A percentile compares a stretch with the other conserved stretches of the same genome.
Conservation (phyloP, 306 rosid genomes). For the Lathyrus tuberosus region DNA sequence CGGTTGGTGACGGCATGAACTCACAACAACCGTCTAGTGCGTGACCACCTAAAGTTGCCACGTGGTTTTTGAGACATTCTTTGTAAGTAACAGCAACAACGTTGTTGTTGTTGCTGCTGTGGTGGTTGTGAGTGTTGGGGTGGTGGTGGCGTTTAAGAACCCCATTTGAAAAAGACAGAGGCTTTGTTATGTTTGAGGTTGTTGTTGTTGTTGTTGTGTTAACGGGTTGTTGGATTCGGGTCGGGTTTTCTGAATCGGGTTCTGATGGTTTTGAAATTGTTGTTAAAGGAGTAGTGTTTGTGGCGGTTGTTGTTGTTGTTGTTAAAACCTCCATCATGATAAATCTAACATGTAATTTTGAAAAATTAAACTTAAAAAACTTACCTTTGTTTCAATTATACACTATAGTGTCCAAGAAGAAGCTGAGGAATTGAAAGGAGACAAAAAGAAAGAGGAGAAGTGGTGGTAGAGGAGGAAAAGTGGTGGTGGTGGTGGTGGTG, state of each 20-base stretch:
- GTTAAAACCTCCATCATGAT: slow-evolving; percentile 73
- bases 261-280: slow-evolving; percentile 63
- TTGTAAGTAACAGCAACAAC: slow-evolving; percentile 48
- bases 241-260: slow-evolving; percentile 66
- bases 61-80: slow-evolving; percentile 93
- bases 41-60: slow-evolving; percentile 82
- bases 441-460: background rate
- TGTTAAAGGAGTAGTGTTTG: slow-evolving; percentile 7
- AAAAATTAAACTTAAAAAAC: background rate
- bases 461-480: background rate
- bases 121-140: slow-evolving; percentile 32
- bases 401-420: background rate
- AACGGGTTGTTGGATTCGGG: slow-evolving; percentile 48
- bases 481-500: slow-evolving; percentile 4
- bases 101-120: background rate
- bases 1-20: slow-evolving; percentile 81
- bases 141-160: slow-evolving; percentile 73
- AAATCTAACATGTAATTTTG: slow-evolving; percentile 47
- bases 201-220: slow-evolving; percentile 31
- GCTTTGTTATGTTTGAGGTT: slow-evolving; percentile 41
- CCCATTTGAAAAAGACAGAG: slow-evolving; percentile 71
- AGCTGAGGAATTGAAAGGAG: background rate
- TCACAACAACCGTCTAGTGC: slow-evolving; percentile 96
- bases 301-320: slow-evolving; percentile 20
- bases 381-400: slow-evolving; percentile 37